Conservation (phyloP, 1,139 yeast species). For the Lodderomyces jiufengensis region DNA sequence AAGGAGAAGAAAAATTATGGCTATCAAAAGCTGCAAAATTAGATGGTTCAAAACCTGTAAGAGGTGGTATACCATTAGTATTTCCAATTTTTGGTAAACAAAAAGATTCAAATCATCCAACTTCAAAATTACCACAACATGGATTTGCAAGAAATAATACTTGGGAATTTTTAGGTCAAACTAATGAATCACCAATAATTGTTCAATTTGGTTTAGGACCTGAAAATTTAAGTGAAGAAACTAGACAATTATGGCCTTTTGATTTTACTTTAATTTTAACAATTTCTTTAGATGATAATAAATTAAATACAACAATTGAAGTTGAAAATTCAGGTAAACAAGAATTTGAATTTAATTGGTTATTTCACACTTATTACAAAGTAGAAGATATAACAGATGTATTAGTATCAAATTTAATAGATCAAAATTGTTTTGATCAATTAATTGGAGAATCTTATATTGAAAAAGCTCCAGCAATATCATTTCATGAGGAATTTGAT, state of each 20-base stretch:
- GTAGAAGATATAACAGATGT: conserved; percentile 75
- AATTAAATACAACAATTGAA: conserved; percentile 65
- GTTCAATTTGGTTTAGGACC: conserved; percentile 90
- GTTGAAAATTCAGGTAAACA: conserved; percentile 66
- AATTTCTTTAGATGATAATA: conserved; percentile 50
- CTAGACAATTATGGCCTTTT: conserved; percentile 52
- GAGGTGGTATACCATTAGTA: conserved; percentile 96
- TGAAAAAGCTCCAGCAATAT: conserved; percentile 70
- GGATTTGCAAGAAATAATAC: conserved; percentile 87
- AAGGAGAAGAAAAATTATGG: conserved; percentile 67
- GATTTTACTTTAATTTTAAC: conserved; percentile 79
- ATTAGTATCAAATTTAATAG: conserved; percentile 72
- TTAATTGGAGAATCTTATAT: conserved; percentile 56
- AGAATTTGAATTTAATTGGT: conserved; percentile 83
- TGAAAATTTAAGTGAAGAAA: conserved; percentile 64
- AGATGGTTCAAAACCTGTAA: conserved; percentile 88
- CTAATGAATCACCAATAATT: conserved; percentile 51
- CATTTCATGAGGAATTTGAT: conserved; percentile 78
- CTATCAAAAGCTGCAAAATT: conserved; percentile 70
- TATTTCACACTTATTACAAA: conserved; percentile 87
- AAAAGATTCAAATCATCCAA: conserved; percentile 35
- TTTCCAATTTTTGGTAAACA: conserved; percentile 91
- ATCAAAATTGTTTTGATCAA: conserved; percentile 72
- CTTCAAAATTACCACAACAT: conserved; percentile 74
- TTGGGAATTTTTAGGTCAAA: conserved; percentile 93